Evolutionary conservation across 352 stramenopile genomes (phyloP).

Genomic region (Saprolegnia diclina): DNA sequence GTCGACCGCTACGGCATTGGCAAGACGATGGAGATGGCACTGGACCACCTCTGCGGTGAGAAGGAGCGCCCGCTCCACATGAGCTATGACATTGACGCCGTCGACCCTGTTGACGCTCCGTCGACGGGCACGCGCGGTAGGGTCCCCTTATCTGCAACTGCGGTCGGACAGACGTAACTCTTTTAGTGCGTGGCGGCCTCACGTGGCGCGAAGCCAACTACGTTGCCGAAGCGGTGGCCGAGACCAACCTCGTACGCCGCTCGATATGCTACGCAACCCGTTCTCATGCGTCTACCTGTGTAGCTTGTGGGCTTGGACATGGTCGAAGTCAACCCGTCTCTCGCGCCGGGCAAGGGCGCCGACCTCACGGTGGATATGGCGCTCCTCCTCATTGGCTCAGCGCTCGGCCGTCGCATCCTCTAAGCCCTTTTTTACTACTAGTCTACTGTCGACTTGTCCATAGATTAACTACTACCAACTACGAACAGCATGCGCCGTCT

Average conservation of each 20-base stretch:
- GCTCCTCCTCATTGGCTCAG: constrained; percentile 88
- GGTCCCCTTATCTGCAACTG: neutral
- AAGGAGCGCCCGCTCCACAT: constrained; percentile 91
- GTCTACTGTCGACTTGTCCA: neutral
- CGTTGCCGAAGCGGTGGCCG: constrained; percentile 88
- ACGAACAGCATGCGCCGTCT: neutral
- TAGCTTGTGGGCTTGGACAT: constrained; percentile 87
- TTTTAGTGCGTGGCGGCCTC: constrained; percentile 89
- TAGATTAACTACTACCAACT: neutral
- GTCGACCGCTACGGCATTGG: constrained; percentile 96
- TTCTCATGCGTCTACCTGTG: constrained; percentile 18
- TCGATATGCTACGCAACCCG: constrained; percentile 31
- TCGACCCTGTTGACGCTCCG: constrained; percentile 92
- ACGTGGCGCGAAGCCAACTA: constrained; percentile 96
- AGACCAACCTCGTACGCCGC: constrained; percentile 67
- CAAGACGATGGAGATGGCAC: constrained; percentile 93
- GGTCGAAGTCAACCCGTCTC: constrained; percentile 93
- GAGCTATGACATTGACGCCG: constrained; percentile 97
- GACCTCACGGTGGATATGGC: constrained; percentile 92
- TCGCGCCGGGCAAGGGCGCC: constrained; percentile 83
- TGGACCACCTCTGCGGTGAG: constrained; percentile 89
- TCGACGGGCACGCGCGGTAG: constrained; percentile 86
- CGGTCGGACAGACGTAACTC: neutral
- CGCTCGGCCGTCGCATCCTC: constrained; percentile 90
- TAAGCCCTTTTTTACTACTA: constrained; percentile 32